phyloP scores from a whole-genome alignment of 371 early-diverging fungal genomes.

The Phascolomyces articulosus region DNA sequence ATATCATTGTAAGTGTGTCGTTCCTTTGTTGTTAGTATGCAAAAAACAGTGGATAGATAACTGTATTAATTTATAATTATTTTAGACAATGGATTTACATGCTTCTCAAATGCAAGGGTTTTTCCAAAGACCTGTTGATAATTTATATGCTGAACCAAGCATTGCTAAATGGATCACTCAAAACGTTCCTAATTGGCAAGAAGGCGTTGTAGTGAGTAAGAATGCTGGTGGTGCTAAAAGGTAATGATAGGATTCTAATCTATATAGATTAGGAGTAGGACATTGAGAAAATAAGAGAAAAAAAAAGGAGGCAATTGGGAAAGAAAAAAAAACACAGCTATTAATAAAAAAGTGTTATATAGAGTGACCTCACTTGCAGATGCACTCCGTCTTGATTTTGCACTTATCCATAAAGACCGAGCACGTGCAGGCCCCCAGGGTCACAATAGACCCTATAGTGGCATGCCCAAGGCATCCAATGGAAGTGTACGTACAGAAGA shows the following conservation, averaged over 20 bases:
- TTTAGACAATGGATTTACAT: slow-evolving; percentile 90
- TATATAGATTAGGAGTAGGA: no score
- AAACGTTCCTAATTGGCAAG: slow-evolving; percentile 72
- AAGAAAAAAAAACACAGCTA: background rate
- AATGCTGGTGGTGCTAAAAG: slow-evolving; percentile 98
- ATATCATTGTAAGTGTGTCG: slow-evolving; percentile 73
- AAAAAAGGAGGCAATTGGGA: background rate
- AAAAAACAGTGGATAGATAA: background rate
- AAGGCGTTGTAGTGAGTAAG: slow-evolving; percentile 92
- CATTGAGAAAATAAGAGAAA: background rate
- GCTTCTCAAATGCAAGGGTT: slow-evolving; percentile 97
- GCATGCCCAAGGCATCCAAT: slow-evolving; percentile 53
- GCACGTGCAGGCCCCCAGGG: slow-evolving; percentile 65
- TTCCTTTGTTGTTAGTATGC: background rate
- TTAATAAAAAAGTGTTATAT: background rate
- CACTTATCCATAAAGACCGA: slow-evolving; percentile 92
- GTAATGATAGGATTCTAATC: slow-evolving; percentile 44
- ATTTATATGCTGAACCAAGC: slow-evolving; percentile 92
- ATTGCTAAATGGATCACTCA: slow-evolving; percentile 91
- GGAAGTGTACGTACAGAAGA: slow-evolving; percentile 47
- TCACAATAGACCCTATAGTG: slow-evolving; percentile 54
- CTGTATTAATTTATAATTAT: no score
- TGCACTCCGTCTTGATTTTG: slow-evolving; percentile 91
- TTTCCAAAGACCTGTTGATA: slow-evolving; percentile 94
- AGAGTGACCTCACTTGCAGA: slow-evolving; percentile 97